Percentiles rank a stretch among this genome's conserved stretches.
These are phyloP conservation scores for Trichoderma sp. DNA, from an alignment of 2,329 filamentous ascomycete species.

Conservation along the genomic window DNA sequence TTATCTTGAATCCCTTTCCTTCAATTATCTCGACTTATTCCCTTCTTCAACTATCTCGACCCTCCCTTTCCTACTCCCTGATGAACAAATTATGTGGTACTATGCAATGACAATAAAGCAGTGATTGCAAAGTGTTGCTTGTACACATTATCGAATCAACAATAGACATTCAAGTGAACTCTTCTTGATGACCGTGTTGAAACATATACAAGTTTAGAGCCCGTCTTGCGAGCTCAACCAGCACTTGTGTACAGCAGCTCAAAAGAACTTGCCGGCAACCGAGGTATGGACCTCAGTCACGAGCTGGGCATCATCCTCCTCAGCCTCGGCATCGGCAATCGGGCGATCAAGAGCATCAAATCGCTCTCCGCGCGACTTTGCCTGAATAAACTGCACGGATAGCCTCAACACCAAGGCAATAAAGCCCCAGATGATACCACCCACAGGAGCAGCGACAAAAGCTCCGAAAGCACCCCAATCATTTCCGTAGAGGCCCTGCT, in stretches of 20 bases:
- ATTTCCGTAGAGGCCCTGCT: constrained; percentile 71
- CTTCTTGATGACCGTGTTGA: background rate
- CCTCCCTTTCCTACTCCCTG: background rate
- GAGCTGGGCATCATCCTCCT: constrained; percentile 36
- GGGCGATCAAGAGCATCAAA: constrained; percentile 70
- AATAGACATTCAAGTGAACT: background rate
- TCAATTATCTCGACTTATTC: background rate
- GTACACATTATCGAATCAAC: background rate
- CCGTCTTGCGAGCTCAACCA: background rate
- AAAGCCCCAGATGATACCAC: constrained; percentile 71
- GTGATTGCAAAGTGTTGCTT: background rate
- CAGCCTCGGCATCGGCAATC: constrained; percentile 29
- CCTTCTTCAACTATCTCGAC: no score
- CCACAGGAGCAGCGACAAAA: constrained; percentile 77
- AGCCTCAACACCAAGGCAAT: constrained; percentile 63
- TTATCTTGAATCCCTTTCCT: no score
- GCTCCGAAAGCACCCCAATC: constrained; percentile 85
- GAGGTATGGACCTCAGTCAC: constrained; percentile 22
- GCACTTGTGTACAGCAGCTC: constrained; percentile 24
- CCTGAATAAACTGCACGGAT: constrained; percentile 56
- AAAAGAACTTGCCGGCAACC: constrained; percentile 59
- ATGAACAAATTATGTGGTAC: background rate
- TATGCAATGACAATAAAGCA: background rate
- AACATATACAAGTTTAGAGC: background rate
- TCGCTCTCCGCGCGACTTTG: constrained; percentile 58